A percentile compares a stretch with the other conserved stretches of the same genome.
These are phyloP conservation scores for Fomitopsis serialis DNA, from an alignment of 768 basidiomycete species.

Conservation along the genomic window DNA sequence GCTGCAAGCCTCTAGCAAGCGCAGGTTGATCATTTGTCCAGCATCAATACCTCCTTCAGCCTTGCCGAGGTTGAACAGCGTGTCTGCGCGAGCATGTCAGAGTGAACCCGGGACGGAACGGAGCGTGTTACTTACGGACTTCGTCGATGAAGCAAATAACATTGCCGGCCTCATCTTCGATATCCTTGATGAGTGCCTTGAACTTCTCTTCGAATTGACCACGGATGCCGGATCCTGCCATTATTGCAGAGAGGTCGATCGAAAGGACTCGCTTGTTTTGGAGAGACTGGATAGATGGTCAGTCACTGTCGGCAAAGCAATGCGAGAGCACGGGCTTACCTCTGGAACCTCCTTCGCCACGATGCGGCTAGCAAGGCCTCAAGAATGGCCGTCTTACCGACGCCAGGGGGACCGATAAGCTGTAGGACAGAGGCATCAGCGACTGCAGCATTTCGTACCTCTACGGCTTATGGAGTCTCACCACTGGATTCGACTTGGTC, in stretches of 20 bases:
- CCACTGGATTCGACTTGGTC: constrained; percentile 91
- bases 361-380: constrained; percentile 84
- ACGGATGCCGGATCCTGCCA: constrained; percentile 88
- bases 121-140: constrained; percentile 58
- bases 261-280: constrained; percentile 86
- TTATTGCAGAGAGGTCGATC: constrained; percentile 75
- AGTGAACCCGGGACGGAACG: not conserved
- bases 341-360: constrained; percentile 89
- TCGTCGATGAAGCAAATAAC: constrained; percentile 95
- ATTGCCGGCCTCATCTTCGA: constrained; percentile 78
- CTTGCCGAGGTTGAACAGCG: constrained; percentile 84
- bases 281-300: constrained; percentile 49
- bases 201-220: constrained; percentile 94
- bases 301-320: not conserved
- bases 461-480: constrained; percentile 27
- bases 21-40: constrained; percentile 94
- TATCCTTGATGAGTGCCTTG: constrained; percentile 84
- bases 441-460: not conserved
- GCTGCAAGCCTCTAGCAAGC: constrained; percentile 78
- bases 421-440: constrained; percentile 18
- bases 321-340: constrained; percentile 33
- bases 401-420: constrained; percentile 84
- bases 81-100: constrained; percentile 37
- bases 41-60: constrained; percentile 90
- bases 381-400: constrained; percentile 89